Evolutionary conservation across 2,329 filamentous ascomycete genomes (phyloP).

Genomic region (Claviceps purpurea): DNA sequence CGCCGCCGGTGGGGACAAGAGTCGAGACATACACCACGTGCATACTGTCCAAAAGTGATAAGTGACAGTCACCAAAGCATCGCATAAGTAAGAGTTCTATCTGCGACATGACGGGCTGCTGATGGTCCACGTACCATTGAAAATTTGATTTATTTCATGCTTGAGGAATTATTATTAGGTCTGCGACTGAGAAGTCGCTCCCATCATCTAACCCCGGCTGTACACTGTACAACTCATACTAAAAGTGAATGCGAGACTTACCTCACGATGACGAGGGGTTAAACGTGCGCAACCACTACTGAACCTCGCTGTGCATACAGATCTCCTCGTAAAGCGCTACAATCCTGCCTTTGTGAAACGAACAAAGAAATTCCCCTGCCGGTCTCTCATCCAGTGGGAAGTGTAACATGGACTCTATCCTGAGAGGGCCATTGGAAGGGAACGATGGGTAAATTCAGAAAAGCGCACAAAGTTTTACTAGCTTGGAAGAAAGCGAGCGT

Average conservation of each 20-base stretch:
- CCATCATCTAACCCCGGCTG: neutral
- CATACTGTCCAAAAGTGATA: neutral
- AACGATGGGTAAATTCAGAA: neutral
- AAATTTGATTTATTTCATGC: neutral
- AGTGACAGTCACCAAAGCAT: neutral
- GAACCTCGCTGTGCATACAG: neutral
- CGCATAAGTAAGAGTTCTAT: neutral
- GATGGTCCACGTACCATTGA: neutral
- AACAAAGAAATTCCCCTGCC: neutral
- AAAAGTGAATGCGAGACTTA: constrained; percentile 1
- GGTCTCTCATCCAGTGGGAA: neutral
- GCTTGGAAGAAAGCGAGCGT: no score
- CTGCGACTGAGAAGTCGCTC: neutral
- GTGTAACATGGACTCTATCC: neutral
- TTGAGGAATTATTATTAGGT: neutral
- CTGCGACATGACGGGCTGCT: neutral
- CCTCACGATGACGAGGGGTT: neutral
- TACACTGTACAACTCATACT: constrained; percentile 1
- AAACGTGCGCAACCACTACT: neutral
- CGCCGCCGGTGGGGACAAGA: neutral
- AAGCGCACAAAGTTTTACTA: neutral
- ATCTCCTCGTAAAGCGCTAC: neutral
- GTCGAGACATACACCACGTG: neutral
- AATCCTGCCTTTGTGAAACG: neutral
- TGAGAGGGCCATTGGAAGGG: neutral